phyloP scores from a whole-genome alignment of 2,329 filamentous ascomycete genomes.

The Phoma sp. region DNA sequence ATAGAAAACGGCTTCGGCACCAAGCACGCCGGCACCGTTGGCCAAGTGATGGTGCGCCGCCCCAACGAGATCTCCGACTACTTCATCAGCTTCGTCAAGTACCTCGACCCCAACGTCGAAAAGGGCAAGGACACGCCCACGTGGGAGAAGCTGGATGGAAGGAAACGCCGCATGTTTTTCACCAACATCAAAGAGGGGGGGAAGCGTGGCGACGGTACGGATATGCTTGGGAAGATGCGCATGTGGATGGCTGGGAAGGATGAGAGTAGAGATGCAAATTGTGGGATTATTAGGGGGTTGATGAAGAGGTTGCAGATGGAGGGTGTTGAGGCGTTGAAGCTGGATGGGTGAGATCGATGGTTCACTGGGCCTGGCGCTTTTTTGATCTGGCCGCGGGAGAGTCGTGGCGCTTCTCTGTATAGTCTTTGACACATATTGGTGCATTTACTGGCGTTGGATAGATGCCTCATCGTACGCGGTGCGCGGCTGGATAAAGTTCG shows the following conservation, averaged over 20 bases:
- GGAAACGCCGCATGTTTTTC: conserved; percentile 35
- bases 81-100: conserved; percentile 43
- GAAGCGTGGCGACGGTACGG: conserved; percentile 27
- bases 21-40: conserved; percentile 43
- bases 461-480: conserved; percentile 12
- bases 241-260: conserved; percentile 32
- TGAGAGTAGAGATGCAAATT: conserved; percentile 26
- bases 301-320: conserved; percentile 38
- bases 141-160: conserved; percentile 35
- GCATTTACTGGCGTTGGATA: conserved; percentile 14
- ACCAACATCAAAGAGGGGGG: conserved; percentile 38
- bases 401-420: background rate
- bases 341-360: conserved; percentile 6
- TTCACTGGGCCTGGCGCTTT: too few species aligned
- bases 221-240: conserved; percentile 31
- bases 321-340: conserved; percentile 25
- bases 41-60: conserved; percentile 40
- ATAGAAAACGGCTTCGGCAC: conserved; percentile 42
- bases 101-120: conserved; percentile 40
- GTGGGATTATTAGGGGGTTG: conserved; percentile 27
- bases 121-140: conserved; percentile 19
- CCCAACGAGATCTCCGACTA: conserved; percentile 40
- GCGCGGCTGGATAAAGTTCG: conserved; percentile 6
- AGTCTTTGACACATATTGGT: background rate
- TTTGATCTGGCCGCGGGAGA: background rate